phyloP scores from a whole-genome alignment of 805 yeast genomes.

The Grigorovia transvaalensis region DNA sequence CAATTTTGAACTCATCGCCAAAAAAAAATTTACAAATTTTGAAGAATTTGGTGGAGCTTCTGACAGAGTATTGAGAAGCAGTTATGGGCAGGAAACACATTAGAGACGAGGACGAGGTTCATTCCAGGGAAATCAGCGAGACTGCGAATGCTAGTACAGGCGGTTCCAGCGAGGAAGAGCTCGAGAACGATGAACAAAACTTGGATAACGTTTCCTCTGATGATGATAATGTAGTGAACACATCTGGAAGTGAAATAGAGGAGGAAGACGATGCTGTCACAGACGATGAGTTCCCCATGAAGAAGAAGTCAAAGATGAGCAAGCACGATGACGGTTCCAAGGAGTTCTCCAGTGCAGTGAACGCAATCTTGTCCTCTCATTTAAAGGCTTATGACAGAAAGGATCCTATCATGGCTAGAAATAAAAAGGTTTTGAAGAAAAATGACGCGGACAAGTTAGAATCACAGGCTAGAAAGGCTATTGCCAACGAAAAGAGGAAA shows the following conservation, averaged over 20 bases:
- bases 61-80: background rate
- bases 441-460: constrained; percentile 76
- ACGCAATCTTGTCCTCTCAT: constrained; percentile 72
- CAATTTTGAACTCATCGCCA: background rate
- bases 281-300: constrained; percentile 35
- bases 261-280: constrained; percentile 21
- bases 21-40: background rate
- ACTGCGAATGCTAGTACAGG: background rate
- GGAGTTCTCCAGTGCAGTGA: constrained; percentile 72
- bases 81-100: background rate
- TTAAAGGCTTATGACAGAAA: constrained; percentile 80
- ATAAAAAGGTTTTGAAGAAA: constrained; percentile 56
- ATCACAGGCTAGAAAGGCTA: constrained; percentile 62
- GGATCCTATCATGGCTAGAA: constrained; percentile 87
- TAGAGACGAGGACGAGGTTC: background rate
- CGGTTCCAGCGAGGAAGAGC: background rate
- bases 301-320: constrained; percentile 46
- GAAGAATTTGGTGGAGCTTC: background rate
- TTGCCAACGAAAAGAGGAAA: constrained; percentile 62
- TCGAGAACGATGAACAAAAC: constrained; percentile 14
- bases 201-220: constrained; percentile 16
- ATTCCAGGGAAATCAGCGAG: background rate
- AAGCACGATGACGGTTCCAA: constrained; percentile 61
- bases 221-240: constrained; percentile 14
- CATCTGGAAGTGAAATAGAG: constrained; percentile 12